Conservation (phyloP, 306 rosid species). For the Glycine soja region DNA sequence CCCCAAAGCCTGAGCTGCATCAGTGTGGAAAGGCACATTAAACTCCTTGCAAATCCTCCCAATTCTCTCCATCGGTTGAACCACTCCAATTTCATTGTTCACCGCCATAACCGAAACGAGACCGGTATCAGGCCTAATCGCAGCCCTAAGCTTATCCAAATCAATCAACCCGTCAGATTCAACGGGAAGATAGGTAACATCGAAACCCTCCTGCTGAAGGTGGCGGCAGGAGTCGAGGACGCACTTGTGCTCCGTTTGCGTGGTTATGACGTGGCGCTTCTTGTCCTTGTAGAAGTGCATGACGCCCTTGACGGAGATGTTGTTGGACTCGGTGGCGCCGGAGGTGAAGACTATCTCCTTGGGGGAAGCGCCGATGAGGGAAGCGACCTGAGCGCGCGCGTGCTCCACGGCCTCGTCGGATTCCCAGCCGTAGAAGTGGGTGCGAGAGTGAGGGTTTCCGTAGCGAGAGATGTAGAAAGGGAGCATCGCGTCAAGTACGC, state of each 20-base stretch:
- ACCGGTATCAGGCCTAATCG: slow-evolving; percentile 85
- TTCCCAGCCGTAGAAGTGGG: slow-evolving; percentile 95
- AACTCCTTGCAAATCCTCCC: slow-evolving; percentile 83
- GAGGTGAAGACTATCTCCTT: slow-evolving; percentile 89
- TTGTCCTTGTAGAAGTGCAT: slow-evolving; percentile 85
- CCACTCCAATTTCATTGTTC: slow-evolving; percentile 92
- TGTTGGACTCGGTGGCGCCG: slow-evolving; percentile 92
- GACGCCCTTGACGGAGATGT: slow-evolving; percentile 82
- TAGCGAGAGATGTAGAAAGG: slow-evolving; percentile 71
- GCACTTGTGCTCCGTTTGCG: slow-evolving; percentile 98
- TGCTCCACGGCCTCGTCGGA: slow-evolving; percentile 87
- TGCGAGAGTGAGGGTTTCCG: slow-evolving; percentile 95
- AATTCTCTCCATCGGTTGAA: slow-evolving; percentile 87
- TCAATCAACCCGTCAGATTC: slow-evolving; percentile 76
- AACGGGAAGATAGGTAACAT: slow-evolving; percentile 79
- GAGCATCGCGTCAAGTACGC: slow-evolving; percentile 94
- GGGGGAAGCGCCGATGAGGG: slow-evolving; percentile 74
- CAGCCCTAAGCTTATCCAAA: slow-evolving; percentile 64
- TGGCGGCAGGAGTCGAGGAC: slow-evolving; percentile 94
- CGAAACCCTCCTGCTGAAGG: slow-evolving; percentile 93
- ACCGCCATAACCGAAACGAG: slow-evolving; percentile 93
- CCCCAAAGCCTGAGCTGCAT: slow-evolving; percentile 98
- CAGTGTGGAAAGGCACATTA: slow-evolving; percentile 81
- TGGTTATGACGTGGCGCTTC: slow-evolving; percentile 82
- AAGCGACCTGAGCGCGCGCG: slow-evolving; percentile 83